Base-by-base conservation (phyloP, 2,329 filamentous ascomycete genomes). In the Sarocladiaceae sp. region DNA sequence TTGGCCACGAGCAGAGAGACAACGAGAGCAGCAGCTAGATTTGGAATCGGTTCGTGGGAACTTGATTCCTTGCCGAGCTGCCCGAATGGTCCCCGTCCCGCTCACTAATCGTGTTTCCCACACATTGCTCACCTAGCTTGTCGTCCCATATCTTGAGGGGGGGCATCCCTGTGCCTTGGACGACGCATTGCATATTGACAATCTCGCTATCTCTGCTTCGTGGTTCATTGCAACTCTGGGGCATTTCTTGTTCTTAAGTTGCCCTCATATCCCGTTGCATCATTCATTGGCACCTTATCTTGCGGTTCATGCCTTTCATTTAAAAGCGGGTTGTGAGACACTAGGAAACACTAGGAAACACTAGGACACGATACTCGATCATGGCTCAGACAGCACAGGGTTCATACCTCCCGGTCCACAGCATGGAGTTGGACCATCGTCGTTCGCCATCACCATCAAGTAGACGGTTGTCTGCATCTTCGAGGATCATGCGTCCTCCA, bases 401-500 rank as follows among this genome's bases (percentile, higher is more conserved):
- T 40, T 20, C 20, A 17, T 23, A 40, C 29, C 40, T 29, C 17
- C 39, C 39, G 17, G 8, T 10, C 17, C 10, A 42, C 17, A 17
- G 22, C 20, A 17, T 44, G 13, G 23, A 44, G 12, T 23, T n/a
- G 6, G 40, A 44, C 40, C 11, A n/a, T 23, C 23, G 15, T 26
- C 23, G 40, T 20, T 44, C 40, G 15, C 23, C 40, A 26, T 20
- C 44, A 12, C 44, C 44, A 17, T 48, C 44, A 18, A 33, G 44
- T 22, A 48, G 28, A 31, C 44, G 44, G 6, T 28, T 48, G 6
- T 48, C 44, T 31, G 44, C 26, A 11, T 7, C 7, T 17, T 48
- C 44, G 7, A 29, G 17, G 18, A 48, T 48, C 44, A 48, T 48
- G 44, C 44, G 44, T 48, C 44, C 44, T 15, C 44, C 44, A 20